Base-by-base conservation (phyloP, 345 rosid genomes). In the Atalantia buxifolia region DNA sequence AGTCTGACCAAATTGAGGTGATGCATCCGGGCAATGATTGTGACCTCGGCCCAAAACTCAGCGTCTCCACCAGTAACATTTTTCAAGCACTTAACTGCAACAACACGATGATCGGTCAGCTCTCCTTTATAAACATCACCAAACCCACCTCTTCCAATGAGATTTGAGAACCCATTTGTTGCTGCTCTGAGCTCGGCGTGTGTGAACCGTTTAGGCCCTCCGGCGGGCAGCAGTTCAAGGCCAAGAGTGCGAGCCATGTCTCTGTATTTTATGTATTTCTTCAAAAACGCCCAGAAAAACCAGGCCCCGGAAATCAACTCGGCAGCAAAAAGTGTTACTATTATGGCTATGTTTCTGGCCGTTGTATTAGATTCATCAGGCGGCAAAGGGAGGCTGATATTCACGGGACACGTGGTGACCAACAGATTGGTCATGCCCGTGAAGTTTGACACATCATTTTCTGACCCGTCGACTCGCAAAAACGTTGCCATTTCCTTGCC, bases 231-330 rank as follows among this genome's bases (percentile, higher is more conserved):
- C 67, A 91, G 74, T 77, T 91, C 93, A 6, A 91, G 88, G 25
- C 95, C 95, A 8, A 91, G 79, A 1, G 93, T 91, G 76, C 83
- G 83, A 61, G 95, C 93, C 95, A 91, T 91, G 83, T 89, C 87
- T 79, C 95, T 85, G 38, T 89, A 91, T 77, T 86, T 91, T 71
- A 91, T 88, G 78, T 88, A 91, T 73, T 86, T 91, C 83, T 84
- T 91, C 85, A 91, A 40, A 69, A 91, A 91, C 0, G 87, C 84
- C 90, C 90, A 85, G 35, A 89, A 88, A 84, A 89, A 91, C 66
- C 83, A 27, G 38, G 80, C 79, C 65, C 95, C 95, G 12, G 90
- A 73, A 35, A 91, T 87, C 56, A 91, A 78, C 86, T 91, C 95
- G 0, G 88, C 90, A 0, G 93, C 92, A 66, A 91, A 89, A 38